Percentiles rank a stretch among this genome's conserved stretches.
phyloP scores from a whole-genome alignment of 192 early-diverging fungal species.

The Backusella macrospora region DNA sequence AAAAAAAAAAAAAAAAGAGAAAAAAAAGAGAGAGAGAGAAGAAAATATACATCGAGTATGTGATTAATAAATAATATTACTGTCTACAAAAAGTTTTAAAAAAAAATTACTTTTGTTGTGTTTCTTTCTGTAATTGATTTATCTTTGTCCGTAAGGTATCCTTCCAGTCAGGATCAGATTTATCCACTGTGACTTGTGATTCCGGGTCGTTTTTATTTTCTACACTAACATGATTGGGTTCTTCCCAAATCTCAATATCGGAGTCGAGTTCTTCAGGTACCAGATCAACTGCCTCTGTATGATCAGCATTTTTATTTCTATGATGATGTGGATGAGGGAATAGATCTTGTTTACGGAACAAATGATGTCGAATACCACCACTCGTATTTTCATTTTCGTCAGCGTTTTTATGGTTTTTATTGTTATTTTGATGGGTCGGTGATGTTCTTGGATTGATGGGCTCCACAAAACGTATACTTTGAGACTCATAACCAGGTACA shows the following conservation, averaged over 20 bases:
- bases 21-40: too few relatives aligned
- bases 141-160: conserved; percentile 11
- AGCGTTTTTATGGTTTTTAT: neutral
- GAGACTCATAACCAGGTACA: conserved; percentile 15
- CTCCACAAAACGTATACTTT: conserved; percentile 42
- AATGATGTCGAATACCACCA: neutral
- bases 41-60: neutral
- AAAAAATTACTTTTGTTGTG: neutral
- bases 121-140: conserved; percentile 25
- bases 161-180: conserved; percentile 24
- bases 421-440: neutral
- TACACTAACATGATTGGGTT: conserved; percentile 12
- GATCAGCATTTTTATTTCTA: neutral
- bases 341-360: neutral
- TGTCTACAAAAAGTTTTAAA: neutral
- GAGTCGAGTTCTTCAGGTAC: neutral
- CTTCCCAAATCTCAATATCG: conserved; percentile 34
- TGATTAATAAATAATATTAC: neutral
- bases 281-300: neutral
- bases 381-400: neutral
- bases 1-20: neutral
- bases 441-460: conserved; percentile 37
- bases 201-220: conserved; percentile 19
- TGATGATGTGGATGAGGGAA: neutral
- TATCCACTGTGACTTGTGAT: conserved; percentile 11